Base-by-base conservation (phyloP, 108 stramenopile species). In the Hondaea fermentalgiana region DNA sequence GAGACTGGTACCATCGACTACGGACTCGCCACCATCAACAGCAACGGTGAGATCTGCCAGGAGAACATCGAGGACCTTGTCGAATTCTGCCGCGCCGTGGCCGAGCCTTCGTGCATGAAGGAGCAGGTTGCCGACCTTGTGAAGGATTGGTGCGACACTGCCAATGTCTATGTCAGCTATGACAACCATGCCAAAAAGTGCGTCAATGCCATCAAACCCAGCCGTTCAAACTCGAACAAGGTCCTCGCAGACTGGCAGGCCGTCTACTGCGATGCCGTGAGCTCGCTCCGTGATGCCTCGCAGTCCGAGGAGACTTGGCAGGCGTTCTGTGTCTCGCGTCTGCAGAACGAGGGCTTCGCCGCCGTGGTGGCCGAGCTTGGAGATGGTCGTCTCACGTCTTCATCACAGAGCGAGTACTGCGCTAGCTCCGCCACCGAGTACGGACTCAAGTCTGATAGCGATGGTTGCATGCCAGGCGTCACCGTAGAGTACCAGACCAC, bases 41-140 rank as follows among this genome's bases (percentile, higher is more conserved):
- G 16, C 17, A 69, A 69, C 64, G 64, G 64, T 23, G 64, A 69
- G 64, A 17, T 83, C 28, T 53, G 76, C 76, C 49, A 47, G 12
- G 76, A 83, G 45, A 83, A 83, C 51, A 83, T 83, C 28, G 49
- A 83, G n/a, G 76, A 35, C 76, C 44, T 83, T 83, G 45, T 47
- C 28, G 76, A 83, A 12, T 53, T 83, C 76, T 83, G 76, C 76
- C 76, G 76, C 51, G 76, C 76, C n/a, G 45, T 83, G 51, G 76
- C 45, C 51, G 12, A 43, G 23, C 76, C 76, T 6, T 53, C 76
- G n/a, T 83, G 76, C 76, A 83, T 53, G 51, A 21, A n/a, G 45
- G 19, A 21, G n/a, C 23, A 83, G 49, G 28, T 83, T 17, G 12
- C 6, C 6, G 51, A 21, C 6, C 23, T 25, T 12, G 76, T 83